Conservation (phyloP, 2,329 filamentous ascomycete genomes). For the Lasiodiplodia sp. region DNA sequence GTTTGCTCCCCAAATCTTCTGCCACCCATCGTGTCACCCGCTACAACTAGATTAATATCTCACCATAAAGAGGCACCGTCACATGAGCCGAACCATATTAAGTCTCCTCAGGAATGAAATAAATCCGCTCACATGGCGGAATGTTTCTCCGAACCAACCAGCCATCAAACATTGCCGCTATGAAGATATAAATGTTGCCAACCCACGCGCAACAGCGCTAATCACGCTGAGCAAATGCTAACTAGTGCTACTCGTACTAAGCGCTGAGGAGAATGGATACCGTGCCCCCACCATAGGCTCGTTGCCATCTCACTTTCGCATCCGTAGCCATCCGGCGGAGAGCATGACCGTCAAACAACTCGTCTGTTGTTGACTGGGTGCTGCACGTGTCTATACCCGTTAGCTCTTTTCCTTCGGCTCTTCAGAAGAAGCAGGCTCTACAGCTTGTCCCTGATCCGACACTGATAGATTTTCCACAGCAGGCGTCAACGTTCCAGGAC, state of each 20-base stretch:
- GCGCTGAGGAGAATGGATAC: not conserved
- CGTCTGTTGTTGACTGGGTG: not conserved
- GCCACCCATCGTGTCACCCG: too few species aligned
- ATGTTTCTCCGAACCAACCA: not conserved
- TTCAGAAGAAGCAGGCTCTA: conserved; percentile 1
- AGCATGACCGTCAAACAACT: not conserved
- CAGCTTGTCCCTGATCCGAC: not conserved
- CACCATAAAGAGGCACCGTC: not conserved
- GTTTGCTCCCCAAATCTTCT: too few species aligned
- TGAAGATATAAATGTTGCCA: conserved; percentile 1
- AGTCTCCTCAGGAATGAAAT: not conserved
- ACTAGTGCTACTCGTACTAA: not conserved
- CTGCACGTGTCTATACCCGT: not conserved
- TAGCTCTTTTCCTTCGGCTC: conserved; percentile 4
- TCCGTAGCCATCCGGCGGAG: not conserved
- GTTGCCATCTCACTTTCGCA: not conserved
- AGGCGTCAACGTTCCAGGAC: conserved; percentile 13
- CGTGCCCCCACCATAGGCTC: not conserved
- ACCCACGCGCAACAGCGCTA: not conserved
- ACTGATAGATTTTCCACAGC: not conserved
- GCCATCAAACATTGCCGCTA: not conserved
- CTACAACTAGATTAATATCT: not conserved
- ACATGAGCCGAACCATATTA: not conserved
- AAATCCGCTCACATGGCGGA: not conserved
- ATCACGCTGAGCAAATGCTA: not conserved